phyloP scores from a whole-genome alignment of 2,329 filamentous ascomycete genomes.

The Aspergillus sp. region DNA sequence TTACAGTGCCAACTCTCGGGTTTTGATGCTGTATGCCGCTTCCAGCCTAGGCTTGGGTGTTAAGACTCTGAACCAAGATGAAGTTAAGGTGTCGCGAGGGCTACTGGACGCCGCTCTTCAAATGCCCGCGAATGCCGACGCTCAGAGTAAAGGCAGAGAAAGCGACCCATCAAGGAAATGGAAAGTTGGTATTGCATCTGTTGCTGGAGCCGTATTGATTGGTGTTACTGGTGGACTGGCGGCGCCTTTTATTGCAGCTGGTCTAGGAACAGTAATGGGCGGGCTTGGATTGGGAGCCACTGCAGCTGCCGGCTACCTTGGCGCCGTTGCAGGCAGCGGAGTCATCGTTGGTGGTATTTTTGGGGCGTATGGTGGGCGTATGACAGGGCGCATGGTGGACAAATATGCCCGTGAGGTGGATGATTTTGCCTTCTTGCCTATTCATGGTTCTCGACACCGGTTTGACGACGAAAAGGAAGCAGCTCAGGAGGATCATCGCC shows the following conservation, averaged over 20 bases:
- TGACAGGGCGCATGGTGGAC: constrained; percentile 84
- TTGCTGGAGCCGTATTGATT: constrained; percentile 86
- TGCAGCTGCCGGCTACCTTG: constrained; percentile 75
- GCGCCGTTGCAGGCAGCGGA: constrained; percentile 74
- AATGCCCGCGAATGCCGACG: constrained; percentile 75
- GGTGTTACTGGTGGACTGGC: constrained; percentile 77
- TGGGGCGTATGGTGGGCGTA: constrained; percentile 82
- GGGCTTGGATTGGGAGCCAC: constrained; percentile 73
- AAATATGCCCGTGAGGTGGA: constrained; percentile 82
- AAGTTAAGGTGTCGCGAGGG: constrained; percentile 71
- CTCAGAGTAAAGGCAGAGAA: constrained; percentile 69
- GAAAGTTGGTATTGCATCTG: constrained; percentile 84
- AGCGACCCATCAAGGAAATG: constrained; percentile 65
- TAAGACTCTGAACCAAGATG: constrained; percentile 65
- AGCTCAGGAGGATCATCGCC: constrained; percentile 58
- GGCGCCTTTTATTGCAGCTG: constrained; percentile 72
- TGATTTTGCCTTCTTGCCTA: constrained; percentile 82
- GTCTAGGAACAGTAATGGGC: constrained; percentile 75
- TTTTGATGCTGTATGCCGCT: constrained; percentile 68
- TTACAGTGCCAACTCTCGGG: constrained; percentile 71
- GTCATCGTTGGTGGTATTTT: constrained; percentile 82
- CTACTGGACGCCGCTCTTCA: constrained; percentile 74
- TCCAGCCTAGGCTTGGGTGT: constrained; percentile 70
- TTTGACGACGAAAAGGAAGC: constrained; percentile 44
- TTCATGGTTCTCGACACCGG: constrained; percentile 56